These are phyloP conservation scores for Colletotrichum godetiae DNA, from an alignment of 2,329 filamentous ascomycete genomes.

Conservation along the genomic window DNA sequence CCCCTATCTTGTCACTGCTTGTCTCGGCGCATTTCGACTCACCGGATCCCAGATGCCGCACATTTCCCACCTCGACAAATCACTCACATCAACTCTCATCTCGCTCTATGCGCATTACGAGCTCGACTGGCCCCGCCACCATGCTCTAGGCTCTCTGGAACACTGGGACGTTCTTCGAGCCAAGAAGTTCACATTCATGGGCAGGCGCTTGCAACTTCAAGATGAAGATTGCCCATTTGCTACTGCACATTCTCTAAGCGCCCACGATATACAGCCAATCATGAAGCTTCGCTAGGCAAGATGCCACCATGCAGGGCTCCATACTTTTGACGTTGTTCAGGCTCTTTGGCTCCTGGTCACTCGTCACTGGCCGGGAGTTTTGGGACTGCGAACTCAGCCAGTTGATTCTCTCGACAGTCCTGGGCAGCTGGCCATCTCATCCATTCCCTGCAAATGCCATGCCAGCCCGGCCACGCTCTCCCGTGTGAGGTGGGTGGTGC, in stretches of 20 bases:
- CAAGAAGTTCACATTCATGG: slow-evolving; percentile 28
- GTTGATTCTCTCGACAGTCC: neutral
- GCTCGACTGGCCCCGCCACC: slow-evolving; percentile 16
- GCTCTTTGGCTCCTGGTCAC: slow-evolving; percentile 28
- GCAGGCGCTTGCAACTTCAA: slow-evolving; percentile 34
- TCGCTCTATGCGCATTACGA: slow-evolving; percentile 26
- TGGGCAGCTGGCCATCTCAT: slow-evolving; percentile 16
- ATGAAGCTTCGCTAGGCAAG: slow-evolving; percentile 33
- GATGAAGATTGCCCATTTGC: slow-evolving; percentile 32
- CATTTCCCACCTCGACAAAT: slow-evolving; percentile 12
- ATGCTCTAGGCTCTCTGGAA: slow-evolving; percentile 18
- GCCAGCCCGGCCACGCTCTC: slow-evolving; percentile 22
- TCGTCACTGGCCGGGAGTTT: neutral
- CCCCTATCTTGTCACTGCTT: neutral
- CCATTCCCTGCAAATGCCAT: slow-evolving; percentile 20
- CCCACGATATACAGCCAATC: slow-evolving; percentile 35
- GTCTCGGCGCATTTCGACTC: slow-evolving; percentile 31
- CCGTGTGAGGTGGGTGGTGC: slow-evolving; percentile 5
- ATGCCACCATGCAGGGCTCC: slow-evolving; percentile 35
- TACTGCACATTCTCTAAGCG: slow-evolving; percentile 35
- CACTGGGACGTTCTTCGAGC: slow-evolving; percentile 8
- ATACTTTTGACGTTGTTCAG: slow-evolving; percentile 20
- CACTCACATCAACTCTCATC: slow-evolving; percentile 9
- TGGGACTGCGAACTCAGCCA: neutral
- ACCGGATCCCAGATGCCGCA: slow-evolving; percentile 25